Base-by-base conservation (phyloP, 352 stramenopile genomes). In the Globisporangium spinosum region DNA sequence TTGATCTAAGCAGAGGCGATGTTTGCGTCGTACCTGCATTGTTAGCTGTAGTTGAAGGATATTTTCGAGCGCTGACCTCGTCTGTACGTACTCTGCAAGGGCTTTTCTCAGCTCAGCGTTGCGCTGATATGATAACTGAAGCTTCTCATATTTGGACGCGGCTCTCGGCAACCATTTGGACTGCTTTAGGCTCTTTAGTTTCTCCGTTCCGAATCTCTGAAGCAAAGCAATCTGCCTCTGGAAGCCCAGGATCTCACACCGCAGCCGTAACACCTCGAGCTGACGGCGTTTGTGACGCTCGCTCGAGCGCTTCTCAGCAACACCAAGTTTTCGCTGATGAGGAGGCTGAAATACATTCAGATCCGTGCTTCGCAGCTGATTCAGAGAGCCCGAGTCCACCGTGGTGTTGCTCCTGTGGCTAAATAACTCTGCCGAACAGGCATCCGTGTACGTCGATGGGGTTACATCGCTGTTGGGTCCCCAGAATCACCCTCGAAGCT, bases 91-190 rank as follows among this genome's bases (percentile, higher is more conserved):
- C 13, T 22, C 23, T 0, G 35, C 45, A 7, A 70, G 20, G 8
- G 32, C 58, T 0, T n/a, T 25, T 34, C 57, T 64, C 34, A 70
- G 40, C 27, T 54, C 27, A 5, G 27, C 25, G 9, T 67, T 70
- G 47, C 27, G 29, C 17, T 38, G 3, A 3, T 62, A 34, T 0
- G 58, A 29, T 1, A 13, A 1, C 27, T 63, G 23, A n/a, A 62
- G 49, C 32, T 40, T n/a, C 29, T 64, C 22, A 45, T 35, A 64
- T 40, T 69, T 45, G 23, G 25, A 10, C 38, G 45, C 34, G 2
- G 54, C 64, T 22, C 17, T 29, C 23, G 8, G 2, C 32, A 61
- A 60, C 62, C n/a, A 61, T 22, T 13, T 2, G 3, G 45, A 57
- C 17, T 13, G 13, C 13, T 27, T 63, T 15, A 9, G n/a, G 62